Conservation (phyloP, 176 grass and related monocot species). For the Dactylis glomerata region DNA sequence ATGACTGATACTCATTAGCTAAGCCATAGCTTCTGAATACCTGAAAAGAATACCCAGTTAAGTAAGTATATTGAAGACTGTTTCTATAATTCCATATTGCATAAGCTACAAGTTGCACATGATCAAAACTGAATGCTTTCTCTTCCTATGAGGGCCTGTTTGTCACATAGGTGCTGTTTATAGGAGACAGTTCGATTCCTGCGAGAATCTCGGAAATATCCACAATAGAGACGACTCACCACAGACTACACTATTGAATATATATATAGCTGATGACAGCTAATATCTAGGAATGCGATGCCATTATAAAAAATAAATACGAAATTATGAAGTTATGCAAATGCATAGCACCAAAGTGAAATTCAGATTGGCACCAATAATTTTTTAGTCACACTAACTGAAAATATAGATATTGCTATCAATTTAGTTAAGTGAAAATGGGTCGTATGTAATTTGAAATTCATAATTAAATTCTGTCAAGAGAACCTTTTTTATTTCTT, state of each 20-base stretch:
- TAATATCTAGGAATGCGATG: background rate
- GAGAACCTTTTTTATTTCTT: slow-evolving; percentile 83
- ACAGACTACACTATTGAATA: background rate
- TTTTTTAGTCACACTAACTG: background rate
- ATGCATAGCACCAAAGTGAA: background rate
- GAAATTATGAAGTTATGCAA: background rate
- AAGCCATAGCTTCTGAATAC: slow-evolving; percentile 61
- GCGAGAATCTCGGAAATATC: background rate
- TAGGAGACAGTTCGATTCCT: background rate
- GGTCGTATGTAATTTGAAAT: background rate
- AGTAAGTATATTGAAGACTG: background rate
- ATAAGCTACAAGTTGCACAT: background rate
- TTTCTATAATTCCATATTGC: background rate
- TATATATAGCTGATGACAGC: background rate
- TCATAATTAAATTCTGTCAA: slow-evolving; percentile 1
- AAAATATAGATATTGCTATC: background rate
- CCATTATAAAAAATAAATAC: background rate
- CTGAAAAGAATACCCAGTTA: slow-evolving; percentile 43
- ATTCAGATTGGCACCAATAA: background rate
- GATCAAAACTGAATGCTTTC: background rate
- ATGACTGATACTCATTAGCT: slow-evolving; percentile 84
- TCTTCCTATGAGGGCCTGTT: background rate
- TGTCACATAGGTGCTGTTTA: background rate
- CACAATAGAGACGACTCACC: background rate
- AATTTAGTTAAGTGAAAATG: background rate